Percentiles rank a stretch among this genome's conserved stretches.
phyloP scores from a whole-genome alignment of 495 filamentous ascomycete species.

The Copromyces sp. region DNA sequence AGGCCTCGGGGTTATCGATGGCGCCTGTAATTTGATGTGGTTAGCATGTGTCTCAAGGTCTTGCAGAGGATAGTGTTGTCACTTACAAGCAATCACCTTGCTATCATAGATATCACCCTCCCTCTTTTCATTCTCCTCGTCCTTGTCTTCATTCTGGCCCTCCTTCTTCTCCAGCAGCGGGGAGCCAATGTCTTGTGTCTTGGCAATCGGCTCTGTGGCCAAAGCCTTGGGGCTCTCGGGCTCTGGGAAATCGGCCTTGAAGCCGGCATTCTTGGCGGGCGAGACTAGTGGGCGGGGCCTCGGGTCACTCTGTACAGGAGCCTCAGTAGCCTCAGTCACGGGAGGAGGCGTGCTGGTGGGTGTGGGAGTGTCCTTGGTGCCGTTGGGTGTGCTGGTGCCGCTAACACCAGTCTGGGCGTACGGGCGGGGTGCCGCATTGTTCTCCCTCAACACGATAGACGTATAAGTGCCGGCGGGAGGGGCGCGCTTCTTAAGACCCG shows the following conservation, averaged over 20 bases:
- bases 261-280: conserved; percentile 40
- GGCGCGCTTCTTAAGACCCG: conserved; percentile 58
- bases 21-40: conserved; percentile 39
- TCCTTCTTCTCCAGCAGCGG: conserved; percentile 43
- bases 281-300: conserved; percentile 34
- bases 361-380: conserved; percentile 49
- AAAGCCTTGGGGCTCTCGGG: conserved; percentile 67
- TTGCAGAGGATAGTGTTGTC: neutral
- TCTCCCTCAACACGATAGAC: conserved; percentile 18
- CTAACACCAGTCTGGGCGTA: conserved; percentile 25
- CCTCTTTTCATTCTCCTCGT: conserved; percentile 54
- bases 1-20: conserved; percentile 85
- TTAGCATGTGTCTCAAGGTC: conserved; percentile 12
- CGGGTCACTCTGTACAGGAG: conserved; percentile 22
- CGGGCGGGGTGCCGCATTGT: conserved; percentile 31
- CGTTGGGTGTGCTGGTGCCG: conserved; percentile 26
- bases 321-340: neutral
- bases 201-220: conserved; percentile 55
- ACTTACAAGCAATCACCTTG: conserved; percentile 33
- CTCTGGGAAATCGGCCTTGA: conserved; percentile 60
- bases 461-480: conserved; percentile 45
- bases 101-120: conserved; percentile 91
- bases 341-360: conserved; percentile 51
- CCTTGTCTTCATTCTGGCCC: conserved; percentile 42
- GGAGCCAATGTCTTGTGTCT: conserved; percentile 48